phyloP scores from a whole-genome alignment of 1,284 basidiomycete species.

The Naganishia sp. region DNA sequence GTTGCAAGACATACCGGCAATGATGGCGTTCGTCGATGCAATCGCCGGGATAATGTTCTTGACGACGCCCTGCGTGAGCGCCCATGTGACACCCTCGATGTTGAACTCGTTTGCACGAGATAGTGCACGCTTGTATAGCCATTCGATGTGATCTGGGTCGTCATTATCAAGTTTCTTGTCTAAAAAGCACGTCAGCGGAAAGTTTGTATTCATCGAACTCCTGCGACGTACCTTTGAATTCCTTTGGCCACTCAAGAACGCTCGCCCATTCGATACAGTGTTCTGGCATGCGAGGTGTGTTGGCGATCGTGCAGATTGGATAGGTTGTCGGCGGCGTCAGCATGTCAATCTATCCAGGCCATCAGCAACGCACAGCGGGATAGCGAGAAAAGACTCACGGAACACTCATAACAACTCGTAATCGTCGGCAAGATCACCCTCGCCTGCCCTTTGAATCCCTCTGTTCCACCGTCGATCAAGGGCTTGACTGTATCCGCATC shows the following conservation, averaged over 20 bases:
- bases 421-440: constrained; percentile 94
- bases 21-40: constrained; percentile 93
- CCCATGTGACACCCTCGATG: constrained; percentile 97
- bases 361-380: not conserved
- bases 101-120: constrained; percentile 86
- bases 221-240: constrained; percentile 70
- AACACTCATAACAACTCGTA: constrained; percentile 97
- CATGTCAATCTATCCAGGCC: constrained; percentile 73
- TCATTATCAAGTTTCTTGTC: constrained; percentile 95
- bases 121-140: constrained; percentile 81
- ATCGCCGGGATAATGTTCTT: constrained; percentile 99
- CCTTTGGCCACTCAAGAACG: constrained; percentile 96
- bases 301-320: constrained; percentile 98
- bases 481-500: constrained; percentile 92
- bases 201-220: not conserved
- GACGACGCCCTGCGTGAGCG: constrained; percentile 95
- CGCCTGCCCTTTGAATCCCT: constrained; percentile 99
- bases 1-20: constrained; percentile 65
- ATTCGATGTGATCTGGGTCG: constrained; percentile 93
- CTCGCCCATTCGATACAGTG: constrained; percentile 99
- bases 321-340: constrained; percentile 95
- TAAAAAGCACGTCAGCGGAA: constrained; percentile 46
- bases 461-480: constrained; percentile 98
- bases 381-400: constrained; percentile 48
- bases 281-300: constrained; percentile 95